These are phyloP conservation scores for Cutaneotrichosporon sp. DNA, from an alignment of 1,284 basidiomycete species.

Conservation along the genomic window DNA sequence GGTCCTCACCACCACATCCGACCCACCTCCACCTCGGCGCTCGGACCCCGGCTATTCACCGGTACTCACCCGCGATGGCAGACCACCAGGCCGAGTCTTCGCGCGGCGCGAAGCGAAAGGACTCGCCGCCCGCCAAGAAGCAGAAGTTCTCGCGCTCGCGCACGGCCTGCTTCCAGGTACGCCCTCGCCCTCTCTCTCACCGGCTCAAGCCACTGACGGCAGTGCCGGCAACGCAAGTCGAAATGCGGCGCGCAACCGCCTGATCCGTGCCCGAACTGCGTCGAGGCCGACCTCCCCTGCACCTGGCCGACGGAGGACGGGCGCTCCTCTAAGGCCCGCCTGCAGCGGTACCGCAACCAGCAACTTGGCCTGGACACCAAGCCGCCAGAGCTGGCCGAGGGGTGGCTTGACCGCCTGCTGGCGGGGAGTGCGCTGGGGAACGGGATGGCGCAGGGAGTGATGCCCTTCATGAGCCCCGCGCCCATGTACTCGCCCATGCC, in stretches of 20 bases:
- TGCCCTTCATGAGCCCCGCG: neutral
- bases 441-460: no score
- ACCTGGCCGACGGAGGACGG: conserved; percentile 35
- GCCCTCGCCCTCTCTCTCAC: neutral
- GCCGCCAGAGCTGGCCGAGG: conserved; percentile 9
- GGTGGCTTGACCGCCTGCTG: conserved; percentile 20
- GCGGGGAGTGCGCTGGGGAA: neutral
- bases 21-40: no score
- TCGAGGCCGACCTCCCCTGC: conserved; percentile 29
- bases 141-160: conserved; percentile 34
- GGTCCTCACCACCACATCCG: neutral
- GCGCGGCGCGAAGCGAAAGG: conserved; percentile 4
- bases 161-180: conserved; percentile 19
- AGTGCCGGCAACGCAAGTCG: conserved; percentile 34
- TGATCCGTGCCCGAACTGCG: conserved; percentile 32
- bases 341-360: conserved; percentile 20
- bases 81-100: conserved; percentile 2
- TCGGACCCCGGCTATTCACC: no score
- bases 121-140: conserved; percentile 22
- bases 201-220: neutral
- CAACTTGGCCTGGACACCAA: neutral
- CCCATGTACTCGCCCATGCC: neutral
- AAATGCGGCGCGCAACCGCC: conserved; percentile 33
- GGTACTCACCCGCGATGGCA: neutral
- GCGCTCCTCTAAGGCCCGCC: conserved; percentile 27